A percentile compares a stretch with the other conserved stretches of the same genome.
Evolutionary conservation across 1,284 basidiomycete genomes (phyloP).

Genomic region (Somion occarium): DNA sequence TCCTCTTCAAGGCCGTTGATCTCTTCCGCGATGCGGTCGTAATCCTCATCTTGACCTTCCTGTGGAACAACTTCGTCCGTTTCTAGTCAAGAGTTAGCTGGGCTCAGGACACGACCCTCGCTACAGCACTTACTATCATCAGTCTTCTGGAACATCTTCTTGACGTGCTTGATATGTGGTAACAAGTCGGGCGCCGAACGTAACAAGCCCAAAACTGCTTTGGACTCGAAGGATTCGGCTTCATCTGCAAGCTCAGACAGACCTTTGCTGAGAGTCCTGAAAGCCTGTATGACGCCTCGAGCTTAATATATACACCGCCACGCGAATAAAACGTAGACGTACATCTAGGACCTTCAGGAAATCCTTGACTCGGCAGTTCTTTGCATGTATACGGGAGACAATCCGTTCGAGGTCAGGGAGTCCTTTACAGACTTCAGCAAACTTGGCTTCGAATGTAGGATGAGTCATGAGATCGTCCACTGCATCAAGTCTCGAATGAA

Average conservation of each 20-base stretch:
- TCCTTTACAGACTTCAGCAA: slow-evolving; percentile 71
- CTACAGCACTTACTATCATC: slow-evolving; percentile 49
- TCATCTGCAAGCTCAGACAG: slow-evolving; percentile 59
- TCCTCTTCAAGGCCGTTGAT: slow-evolving; percentile 65
- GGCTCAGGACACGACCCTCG: background rate
- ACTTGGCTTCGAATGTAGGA: slow-evolving; percentile 70
- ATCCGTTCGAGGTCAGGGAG: slow-evolving; percentile 92
- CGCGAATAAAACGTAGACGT: slow-evolving; percentile 20
- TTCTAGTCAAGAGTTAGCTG: slow-evolving; percentile 30
- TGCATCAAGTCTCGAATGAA: slow-evolving; percentile 70
- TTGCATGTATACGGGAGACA: slow-evolving; percentile 90
- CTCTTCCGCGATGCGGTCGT: slow-evolving; percentile 72
- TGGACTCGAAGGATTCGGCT: slow-evolving; percentile 72
- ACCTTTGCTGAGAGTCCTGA: slow-evolving; percentile 68
- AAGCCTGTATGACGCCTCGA: slow-evolving; percentile 46
- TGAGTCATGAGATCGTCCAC: slow-evolving; percentile 85
- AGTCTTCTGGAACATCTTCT: slow-evolving; percentile 63
- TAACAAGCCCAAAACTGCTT: slow-evolving; percentile 70
- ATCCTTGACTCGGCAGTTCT: slow-evolving; percentile 80
- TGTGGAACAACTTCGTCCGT: slow-evolving; percentile 69
- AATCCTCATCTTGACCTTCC: slow-evolving; percentile 79
- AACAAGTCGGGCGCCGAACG: slow-evolving; percentile 78
- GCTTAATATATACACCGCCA: background rate
- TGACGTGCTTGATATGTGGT: slow-evolving; percentile 66
- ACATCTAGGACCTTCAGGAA: slow-evolving; percentile 81